Evolutionary conservation across 495 filamentous ascomycete genomes (phyloP).

Genomic region (Glutinoglossum americanum): DNA sequence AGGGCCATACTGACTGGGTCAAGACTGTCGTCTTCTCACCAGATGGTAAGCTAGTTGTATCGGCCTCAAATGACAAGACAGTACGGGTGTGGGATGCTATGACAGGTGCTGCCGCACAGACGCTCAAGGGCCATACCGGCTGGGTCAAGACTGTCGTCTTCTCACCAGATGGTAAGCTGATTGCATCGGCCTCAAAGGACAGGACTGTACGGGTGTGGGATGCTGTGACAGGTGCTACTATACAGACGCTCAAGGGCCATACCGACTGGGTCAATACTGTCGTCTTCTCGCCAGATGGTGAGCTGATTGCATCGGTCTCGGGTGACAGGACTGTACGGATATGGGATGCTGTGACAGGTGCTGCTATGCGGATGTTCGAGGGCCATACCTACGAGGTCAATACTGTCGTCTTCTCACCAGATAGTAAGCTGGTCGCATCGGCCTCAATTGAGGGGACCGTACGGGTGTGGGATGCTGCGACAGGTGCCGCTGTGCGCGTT

Average conservation of each 20-base stretch:
- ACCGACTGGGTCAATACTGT: conserved; percentile 1
- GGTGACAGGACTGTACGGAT: conserved; percentile 11
- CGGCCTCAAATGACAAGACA: conserved; percentile 7
- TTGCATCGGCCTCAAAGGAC: conserved; percentile 7
- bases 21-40: conserved; percentile 9
- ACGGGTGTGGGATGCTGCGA: not conserved
- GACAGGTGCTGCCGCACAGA: conserved; percentile 8
- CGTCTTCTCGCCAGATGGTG: conserved; percentile 8
- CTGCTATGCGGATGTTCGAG: conserved; percentile 4
- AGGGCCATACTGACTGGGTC: not conserved
- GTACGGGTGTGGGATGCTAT: conserved; percentile 13
- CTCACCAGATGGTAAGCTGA: conserved; percentile 5
- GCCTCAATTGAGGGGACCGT: not conserved
- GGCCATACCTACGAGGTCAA: not conserved
- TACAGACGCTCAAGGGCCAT: conserved; percentile 5
- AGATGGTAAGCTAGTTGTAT: not conserved
- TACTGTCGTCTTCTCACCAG: not conserved
- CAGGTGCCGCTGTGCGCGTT: not conserved
- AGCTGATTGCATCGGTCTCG: conserved; percentile 1
- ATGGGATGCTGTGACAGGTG: conserved; percentile 11
- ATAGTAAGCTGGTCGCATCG: not conserved
- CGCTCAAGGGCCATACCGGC: conserved; percentile 1
- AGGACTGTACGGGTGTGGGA: conserved; percentile 12
- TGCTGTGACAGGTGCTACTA: conserved; percentile 7
- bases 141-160: conserved; percentile 6